These are phyloP conservation scores for Populus pruinosa DNA, from an alignment of 345 rosid genomes.

Conservation along the genomic window DNA sequence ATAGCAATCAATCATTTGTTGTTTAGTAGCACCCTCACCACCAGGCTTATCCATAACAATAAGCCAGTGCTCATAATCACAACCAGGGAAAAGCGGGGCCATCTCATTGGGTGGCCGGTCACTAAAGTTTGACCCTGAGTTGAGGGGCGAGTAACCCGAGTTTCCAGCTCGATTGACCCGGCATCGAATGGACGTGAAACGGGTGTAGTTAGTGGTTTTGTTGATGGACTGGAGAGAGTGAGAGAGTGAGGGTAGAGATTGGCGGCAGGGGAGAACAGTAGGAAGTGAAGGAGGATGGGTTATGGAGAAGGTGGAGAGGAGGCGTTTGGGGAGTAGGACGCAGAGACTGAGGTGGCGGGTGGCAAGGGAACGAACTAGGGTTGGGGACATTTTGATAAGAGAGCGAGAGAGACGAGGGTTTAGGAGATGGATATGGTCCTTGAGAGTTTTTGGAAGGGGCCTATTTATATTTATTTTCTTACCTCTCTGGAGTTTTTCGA, in stretches of 20 bases:
- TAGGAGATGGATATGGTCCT: neutral
- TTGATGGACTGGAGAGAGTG: slow-evolving; percentile 21
- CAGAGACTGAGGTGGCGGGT: slow-evolving; percentile 45
- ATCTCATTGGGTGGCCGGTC: slow-evolving; percentile 95
- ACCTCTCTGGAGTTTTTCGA: neutral
- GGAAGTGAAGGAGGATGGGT: slow-evolving; percentile 7
- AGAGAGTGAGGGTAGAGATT: slow-evolving; percentile 32
- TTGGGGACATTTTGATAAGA: slow-evolving; percentile 44
- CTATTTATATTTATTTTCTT: neutral
- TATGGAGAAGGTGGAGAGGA: slow-evolving; percentile 26
- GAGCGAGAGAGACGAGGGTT: neutral
- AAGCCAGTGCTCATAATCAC: slow-evolving; percentile 96
- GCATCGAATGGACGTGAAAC: slow-evolving; percentile 60
- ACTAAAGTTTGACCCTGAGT: slow-evolving; percentile 82
- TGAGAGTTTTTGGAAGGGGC: neutral
- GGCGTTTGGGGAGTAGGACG: slow-evolving; percentile 36
- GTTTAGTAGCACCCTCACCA: slow-evolving; percentile 78
- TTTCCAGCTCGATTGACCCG: slow-evolving; percentile 67
- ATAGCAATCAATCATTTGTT: slow-evolving; percentile 93
- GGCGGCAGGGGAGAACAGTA: slow-evolving; percentile 38
- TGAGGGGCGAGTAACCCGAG: slow-evolving; percentile 79
- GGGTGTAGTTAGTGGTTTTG: slow-evolving; percentile 14
- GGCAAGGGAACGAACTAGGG: slow-evolving; percentile 42
- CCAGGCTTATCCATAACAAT: slow-evolving; percentile 95
- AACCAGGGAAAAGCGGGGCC: slow-evolving; percentile 92